Conservation (phyloP, 257 asterid species). For the Scutellaria barbata region DNA sequence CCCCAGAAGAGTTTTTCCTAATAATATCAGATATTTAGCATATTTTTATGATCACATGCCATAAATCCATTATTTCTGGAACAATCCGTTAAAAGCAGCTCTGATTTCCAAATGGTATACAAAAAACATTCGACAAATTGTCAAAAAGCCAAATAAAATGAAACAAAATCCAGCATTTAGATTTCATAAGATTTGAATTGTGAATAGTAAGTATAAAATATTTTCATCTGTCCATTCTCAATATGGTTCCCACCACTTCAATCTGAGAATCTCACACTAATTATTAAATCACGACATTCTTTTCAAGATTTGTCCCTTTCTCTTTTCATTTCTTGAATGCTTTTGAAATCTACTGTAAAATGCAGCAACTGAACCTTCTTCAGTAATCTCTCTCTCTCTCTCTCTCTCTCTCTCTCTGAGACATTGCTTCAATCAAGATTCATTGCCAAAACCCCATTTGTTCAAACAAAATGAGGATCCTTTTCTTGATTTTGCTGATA, state of each 20-base stretch:
- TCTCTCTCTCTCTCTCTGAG: no score
- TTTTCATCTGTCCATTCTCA: conserved; percentile 2
- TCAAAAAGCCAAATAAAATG: no score
- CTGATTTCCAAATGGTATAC: no score
- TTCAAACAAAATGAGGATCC: conserved; percentile 29
- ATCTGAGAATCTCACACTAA: neutral
- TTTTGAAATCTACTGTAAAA: neutral
- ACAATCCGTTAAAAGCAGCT: no score
- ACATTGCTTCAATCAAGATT: neutral
- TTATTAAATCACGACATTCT: neutral
- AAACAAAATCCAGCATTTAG: no score
- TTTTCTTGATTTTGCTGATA: conserved; percentile 40
- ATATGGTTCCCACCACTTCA: conserved; percentile 28
- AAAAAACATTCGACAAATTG: neutral
- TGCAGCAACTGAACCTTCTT: neutral
- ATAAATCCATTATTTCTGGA: no score
- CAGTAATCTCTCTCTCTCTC: neutral
- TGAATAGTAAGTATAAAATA: neutral
- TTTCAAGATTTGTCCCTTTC: neutral
- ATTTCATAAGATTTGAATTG: neutral
- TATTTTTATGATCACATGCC: no score
- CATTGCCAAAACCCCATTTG: conserved; percentile 1
- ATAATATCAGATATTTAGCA: no score
- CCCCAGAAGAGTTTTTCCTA: no score
- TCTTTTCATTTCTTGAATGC: neutral